Evolutionary conservation across 192 early-diverging fungal genomes (phyloP).

Genomic region (Funneliformis geosporum): DNA sequence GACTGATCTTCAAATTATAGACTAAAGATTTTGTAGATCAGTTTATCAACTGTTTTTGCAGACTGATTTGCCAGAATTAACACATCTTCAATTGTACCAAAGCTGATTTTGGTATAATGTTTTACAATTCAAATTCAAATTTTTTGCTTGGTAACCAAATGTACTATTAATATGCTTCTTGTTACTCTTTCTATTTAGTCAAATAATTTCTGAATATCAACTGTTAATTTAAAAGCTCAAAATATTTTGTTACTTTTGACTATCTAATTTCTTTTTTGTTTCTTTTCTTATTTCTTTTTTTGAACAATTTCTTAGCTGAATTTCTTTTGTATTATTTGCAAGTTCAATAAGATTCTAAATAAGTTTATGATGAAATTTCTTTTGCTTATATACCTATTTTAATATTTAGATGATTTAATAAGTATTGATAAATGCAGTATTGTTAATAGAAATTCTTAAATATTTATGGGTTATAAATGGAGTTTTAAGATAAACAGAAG

Average conservation of each 20-base stretch:
- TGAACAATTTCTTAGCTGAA: not conserved
- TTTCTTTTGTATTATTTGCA: not conserved
- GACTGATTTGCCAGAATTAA: too few relatives aligned
- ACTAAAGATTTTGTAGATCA: too few relatives aligned
- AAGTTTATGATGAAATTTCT: constrained; percentile 1
- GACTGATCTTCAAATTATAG: too few relatives aligned
- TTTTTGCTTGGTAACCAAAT: not conserved
- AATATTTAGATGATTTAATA: not conserved
- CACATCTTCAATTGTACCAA: too few relatives aligned
- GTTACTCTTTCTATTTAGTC: not conserved
- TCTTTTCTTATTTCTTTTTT: not conserved
- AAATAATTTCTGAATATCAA: not conserved
- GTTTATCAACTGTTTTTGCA: too few relatives aligned
- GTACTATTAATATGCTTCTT: not conserved
- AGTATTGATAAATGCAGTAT: constrained; percentile 20
- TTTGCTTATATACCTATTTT: not conserved
- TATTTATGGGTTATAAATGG: too few relatives aligned
- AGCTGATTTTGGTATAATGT: not conserved
- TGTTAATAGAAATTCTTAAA: too few relatives aligned
- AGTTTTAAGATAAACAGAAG: too few relatives aligned
- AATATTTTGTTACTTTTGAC: not conserved
- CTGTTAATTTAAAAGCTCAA: not conserved
- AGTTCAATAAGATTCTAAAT: not conserved
- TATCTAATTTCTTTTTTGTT: not conserved
- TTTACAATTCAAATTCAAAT: not conserved